These are phyloP conservation scores for Fagopyrum tataricum DNA, from an alignment of 148 eudicot species.

Conservation along the genomic window DNA sequence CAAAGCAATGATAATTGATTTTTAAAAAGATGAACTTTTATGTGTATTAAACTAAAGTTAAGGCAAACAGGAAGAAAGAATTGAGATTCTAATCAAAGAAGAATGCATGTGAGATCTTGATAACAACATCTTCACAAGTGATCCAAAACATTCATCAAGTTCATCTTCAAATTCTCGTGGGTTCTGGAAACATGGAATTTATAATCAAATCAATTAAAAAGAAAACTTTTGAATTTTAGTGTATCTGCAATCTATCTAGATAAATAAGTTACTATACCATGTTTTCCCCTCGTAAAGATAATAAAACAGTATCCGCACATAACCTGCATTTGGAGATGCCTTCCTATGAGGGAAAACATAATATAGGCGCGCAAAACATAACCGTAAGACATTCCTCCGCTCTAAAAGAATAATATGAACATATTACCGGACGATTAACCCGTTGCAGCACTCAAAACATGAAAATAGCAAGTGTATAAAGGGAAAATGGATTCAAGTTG, in stretches of 20 bases:
- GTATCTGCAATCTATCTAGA: neutral
- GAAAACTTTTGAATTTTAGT: too few relatives aligned
- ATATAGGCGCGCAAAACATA: neutral
- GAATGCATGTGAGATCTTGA: slow-evolving; percentile 57
- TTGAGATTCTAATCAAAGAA: neutral
- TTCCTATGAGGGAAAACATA: slow-evolving; percentile 38
- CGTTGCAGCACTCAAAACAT: slow-evolving; percentile 77
- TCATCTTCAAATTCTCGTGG: slow-evolving; percentile 79
- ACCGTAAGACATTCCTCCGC: neutral
- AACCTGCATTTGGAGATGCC: slow-evolving; percentile 74
- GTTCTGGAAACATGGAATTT: slow-evolving; percentile 33
- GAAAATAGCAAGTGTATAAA: slow-evolving; percentile 84
- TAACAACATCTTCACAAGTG: slow-evolving; percentile 82
- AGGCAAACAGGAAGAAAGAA: neutral
- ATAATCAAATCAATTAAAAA: neutral
- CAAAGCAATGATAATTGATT: too few relatives aligned
- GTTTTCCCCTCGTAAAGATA: slow-evolving; percentile 88
- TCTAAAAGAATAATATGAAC: neutral
- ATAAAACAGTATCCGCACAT: slow-evolving; percentile 83
- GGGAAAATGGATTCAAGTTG: slow-evolving; percentile 72
- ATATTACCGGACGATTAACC: slow-evolving; percentile 79
- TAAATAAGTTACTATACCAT: slow-evolving; percentile 8
- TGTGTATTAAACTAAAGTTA: too few relatives aligned
- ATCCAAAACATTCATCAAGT: slow-evolving; percentile 90
- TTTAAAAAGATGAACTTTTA: too few relatives aligned